Conservation (phyloP, 768 basidiomycete species). For the Punctularia strigosozonata region DNA sequence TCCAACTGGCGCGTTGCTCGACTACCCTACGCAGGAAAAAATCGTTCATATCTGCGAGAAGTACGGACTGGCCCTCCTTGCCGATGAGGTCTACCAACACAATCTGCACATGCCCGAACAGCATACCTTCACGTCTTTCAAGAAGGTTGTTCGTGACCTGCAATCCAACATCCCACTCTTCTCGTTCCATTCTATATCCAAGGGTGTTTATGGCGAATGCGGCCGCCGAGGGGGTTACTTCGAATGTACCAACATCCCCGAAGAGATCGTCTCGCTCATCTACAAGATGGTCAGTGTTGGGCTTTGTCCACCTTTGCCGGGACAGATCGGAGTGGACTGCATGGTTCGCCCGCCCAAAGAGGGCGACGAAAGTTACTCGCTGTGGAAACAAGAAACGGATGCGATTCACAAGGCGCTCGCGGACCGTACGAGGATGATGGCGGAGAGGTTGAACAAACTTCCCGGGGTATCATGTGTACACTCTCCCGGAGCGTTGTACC, state of each 20-base stretch:
- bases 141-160: conserved; percentile 64
- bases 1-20: conserved; percentile 84
- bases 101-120: conserved; percentile 66
- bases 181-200: conserved; percentile 96
- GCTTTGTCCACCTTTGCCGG: conserved; percentile 81
- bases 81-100: conserved; percentile 97
- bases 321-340: conserved; percentile 90
- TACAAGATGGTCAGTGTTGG: conserved; percentile 95
- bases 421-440: conserved; percentile 61
- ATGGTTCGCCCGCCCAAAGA: conserved; percentile 83
- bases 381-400: conserved; percentile 79
- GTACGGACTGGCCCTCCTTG: conserved; percentile 78
- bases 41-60: conserved; percentile 82
- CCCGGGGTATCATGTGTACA: conserved; percentile 86
- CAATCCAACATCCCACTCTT: conserved; percentile 72
- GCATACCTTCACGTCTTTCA: conserved; percentile 88
- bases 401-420: conserved; percentile 67
- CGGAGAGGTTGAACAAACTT: conserved; percentile 65
- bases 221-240: conserved; percentile 97
- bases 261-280: conserved; percentile 71
- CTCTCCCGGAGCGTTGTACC: conserved; percentile 87
- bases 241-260: conserved; percentile 73
- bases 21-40: conserved; percentile 53
- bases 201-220: conserved; percentile 93
- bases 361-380: conserved; percentile 62